Base-by-base conservation (phyloP, 2,329 filamentous ascomycete species). In the Hymenoscyphus scutula region DNA sequence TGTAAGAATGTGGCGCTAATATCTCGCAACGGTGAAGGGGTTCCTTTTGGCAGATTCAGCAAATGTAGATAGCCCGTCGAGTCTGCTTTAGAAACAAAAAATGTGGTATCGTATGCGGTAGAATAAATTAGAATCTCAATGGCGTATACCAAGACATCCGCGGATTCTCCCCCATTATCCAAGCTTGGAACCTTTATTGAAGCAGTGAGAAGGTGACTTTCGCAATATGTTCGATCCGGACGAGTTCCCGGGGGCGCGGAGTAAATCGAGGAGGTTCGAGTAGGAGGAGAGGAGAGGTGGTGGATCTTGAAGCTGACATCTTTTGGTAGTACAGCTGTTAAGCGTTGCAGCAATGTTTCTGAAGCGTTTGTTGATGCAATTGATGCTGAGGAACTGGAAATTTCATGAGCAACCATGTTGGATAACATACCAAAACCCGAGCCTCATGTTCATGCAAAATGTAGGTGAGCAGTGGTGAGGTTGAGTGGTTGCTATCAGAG, bases 81-180 rank as follows among this genome's bases (percentile, higher is more conserved):
- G 77, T 99, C 95, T 56, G 95, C 95, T 77, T 99, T 99, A 66
- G 93, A 94, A 27, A 99, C 89, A 74, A 99, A 99, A 60, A 98
- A 83, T 3, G 91, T 97, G 1, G 90, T 96, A 27, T 92, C 84
- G 69, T 85, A 84, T 54, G 85, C 84, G 0, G 93, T 97, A 0
- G 87, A 90, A 77, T 96, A 99, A 64, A 99, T 84, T 70, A 95
- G 82, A 58, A 97, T 82, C 74, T 99, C 95, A 66, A 99, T 83
- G 17, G 90, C 94, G 63, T 96, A 88, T 8, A 94, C 82, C 6
- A 97, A 78, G 1, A 96, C 82, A 62, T 74, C 72, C 41, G 62
- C 62, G 37, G 55, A 65, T 27, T 70, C 68, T 15, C 67, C 61
- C 48, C 62, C 64, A 30, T 71, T 66, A 3, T 69, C 66, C 29